Evolutionary conservation across 176 grass and related monocot species (phyloP).

Genomic region (Coix lacrymajobi): DNA sequence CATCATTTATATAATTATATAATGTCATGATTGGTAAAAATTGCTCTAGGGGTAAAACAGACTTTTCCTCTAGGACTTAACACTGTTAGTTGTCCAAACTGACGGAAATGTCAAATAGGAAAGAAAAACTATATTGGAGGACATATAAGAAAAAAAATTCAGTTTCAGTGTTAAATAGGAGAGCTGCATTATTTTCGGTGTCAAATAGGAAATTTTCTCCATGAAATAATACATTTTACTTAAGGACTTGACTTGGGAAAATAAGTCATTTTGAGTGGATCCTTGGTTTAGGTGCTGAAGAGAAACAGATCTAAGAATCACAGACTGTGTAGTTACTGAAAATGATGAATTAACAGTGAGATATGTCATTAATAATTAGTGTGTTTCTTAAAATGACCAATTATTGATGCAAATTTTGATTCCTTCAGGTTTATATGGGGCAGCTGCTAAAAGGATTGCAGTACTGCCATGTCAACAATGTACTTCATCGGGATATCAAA

Average conservation of each 20-base stretch:
- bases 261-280: background rate
- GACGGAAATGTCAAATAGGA: no score
- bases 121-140: no score
- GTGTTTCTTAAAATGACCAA: background rate
- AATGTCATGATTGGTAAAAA: no score
- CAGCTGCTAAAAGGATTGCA: slow-evolving; percentile 76
- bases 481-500: slow-evolving; percentile 86
- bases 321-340: background rate
- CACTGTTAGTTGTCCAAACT: no score
- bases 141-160: no score
- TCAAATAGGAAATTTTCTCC: no score
- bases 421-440: slow-evolving; percentile 57
- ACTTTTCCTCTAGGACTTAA: no score
- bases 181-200: no score
- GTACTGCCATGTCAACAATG: slow-evolving; percentile 77
- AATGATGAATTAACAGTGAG: background rate
- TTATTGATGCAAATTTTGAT: background rate
- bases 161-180: no score
- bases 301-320: background rate
- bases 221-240: background rate
- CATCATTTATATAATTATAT: no score
- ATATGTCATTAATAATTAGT: background rate
- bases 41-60: no score
- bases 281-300: background rate
- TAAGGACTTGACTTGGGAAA: background rate